phyloP scores from a whole-genome alignment of 192 early-diverging fungal genomes.

The Rhizophagus prolifer region DNA sequence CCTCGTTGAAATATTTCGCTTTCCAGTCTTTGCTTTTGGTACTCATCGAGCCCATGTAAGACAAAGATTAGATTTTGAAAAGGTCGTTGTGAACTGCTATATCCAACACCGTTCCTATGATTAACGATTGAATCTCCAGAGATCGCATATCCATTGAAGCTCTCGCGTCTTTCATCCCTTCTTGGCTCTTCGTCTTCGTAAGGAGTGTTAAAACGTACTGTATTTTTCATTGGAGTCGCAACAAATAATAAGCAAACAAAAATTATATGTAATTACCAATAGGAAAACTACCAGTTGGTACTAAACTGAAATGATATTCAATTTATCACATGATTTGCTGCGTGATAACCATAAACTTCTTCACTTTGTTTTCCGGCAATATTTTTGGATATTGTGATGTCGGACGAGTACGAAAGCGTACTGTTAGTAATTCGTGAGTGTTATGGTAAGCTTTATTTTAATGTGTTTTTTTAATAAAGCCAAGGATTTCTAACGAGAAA shows the following conservation, averaged over 20 bases:
- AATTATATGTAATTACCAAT: no score
- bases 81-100: neutral
- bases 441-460: slow-evolving; percentile 46
- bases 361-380: no score
- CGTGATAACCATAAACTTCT: no score
- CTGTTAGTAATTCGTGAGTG: slow-evolving; percentile 78
- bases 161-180: neutral
- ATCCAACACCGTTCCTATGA: neutral
- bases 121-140: neutral
- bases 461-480: neutral
- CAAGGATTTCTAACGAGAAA: neutral
- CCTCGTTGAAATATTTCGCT: neutral
- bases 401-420: slow-evolving; percentile 73
- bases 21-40: neutral
- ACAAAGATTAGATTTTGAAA: slow-evolving; percentile 1
- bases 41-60: neutral
- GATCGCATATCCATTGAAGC: neutral
- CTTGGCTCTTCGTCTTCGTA: slow-evolving; percentile 4
- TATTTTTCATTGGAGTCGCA: slow-evolving; percentile 9
- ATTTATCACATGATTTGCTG: neutral
- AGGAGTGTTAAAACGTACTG: slow-evolving; percentile 21
- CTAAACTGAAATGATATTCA: no score
- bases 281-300: no score
- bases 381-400: neutral
- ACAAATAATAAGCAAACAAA: neutral